Evolutionary conservation across 2,329 filamentous ascomycete species (phyloP).

Genomic region (Diaporthe sp.): DNA sequence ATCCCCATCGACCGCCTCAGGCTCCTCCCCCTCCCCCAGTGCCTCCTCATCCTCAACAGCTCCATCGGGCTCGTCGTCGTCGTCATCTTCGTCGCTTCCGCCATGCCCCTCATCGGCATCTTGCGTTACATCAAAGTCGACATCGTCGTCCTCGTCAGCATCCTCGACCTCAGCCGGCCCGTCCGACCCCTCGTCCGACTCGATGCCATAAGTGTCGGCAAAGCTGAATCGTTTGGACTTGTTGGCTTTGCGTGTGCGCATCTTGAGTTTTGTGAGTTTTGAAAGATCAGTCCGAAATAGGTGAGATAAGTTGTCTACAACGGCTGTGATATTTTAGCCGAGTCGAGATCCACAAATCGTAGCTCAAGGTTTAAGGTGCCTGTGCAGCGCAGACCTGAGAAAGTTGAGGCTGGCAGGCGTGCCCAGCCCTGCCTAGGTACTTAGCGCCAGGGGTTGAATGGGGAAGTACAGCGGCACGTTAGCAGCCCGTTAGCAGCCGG

Average conservation of each 20-base stretch:
- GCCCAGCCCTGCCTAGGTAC: background rate
- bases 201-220: conserved; percentile 30
- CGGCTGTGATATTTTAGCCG: background rate
- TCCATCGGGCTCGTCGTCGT: background rate
- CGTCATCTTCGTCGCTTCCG: conserved; percentile 19
- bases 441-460: background rate
- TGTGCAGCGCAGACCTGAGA: background rate
- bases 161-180: background rate
- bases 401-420: conserved; percentile 2
- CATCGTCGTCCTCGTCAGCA: conserved; percentile 33
- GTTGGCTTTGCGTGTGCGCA: conserved; percentile 42
- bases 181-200: conserved; percentile 36
- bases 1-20: conserved; percentile 12
- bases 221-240: conserved; percentile 39
- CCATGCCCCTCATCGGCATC: conserved; percentile 12
- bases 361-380: background rate
- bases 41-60: background rate
- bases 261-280: background rate
- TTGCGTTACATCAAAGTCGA: conserved; percentile 21
- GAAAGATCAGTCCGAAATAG: too few relatives aligned
- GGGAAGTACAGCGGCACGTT: background rate
- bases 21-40: background rate
- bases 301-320: background rate
- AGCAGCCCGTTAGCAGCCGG: background rate
- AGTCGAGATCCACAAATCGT: conserved; percentile 4